These are phyloP conservation scores for Colletotrichum paranaense DNA, from an alignment of 2,329 filamentous ascomycete genomes.

Conservation along the genomic window DNA sequence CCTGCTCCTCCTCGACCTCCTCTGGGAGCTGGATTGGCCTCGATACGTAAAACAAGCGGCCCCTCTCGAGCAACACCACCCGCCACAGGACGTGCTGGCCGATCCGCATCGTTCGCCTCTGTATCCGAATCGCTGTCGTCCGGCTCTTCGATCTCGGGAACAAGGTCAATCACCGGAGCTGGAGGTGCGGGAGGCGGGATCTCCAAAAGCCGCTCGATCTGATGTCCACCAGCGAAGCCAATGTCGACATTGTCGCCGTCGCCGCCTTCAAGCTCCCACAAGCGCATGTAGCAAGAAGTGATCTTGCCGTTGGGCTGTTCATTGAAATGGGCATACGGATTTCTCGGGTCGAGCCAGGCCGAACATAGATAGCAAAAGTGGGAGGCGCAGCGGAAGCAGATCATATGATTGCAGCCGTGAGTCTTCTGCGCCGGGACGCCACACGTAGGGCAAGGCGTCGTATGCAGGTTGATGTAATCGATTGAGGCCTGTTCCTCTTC, in stretches of 20 bases:
- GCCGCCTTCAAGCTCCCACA: constrained; percentile 91
- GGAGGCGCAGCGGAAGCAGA: constrained; percentile 86
- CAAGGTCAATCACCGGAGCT: constrained; percentile 32
- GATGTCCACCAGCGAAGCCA: constrained; percentile 53
- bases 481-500: constrained; percentile 88
- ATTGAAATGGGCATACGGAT: constrained; percentile 93
- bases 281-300: constrained; percentile 81
- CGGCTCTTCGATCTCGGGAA: constrained; percentile 46
- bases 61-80: constrained; percentile 65
- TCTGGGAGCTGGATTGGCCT: constrained; percentile 49
- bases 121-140: constrained; percentile 47
- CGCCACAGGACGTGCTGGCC: constrained; percentile 43
- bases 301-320: constrained; percentile 60
- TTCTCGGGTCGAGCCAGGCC: constrained; percentile 82
- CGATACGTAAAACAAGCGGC: constrained; percentile 66
- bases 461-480: constrained; percentile 84
- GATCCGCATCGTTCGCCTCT: constrained; percentile 37
- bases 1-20: constrained; percentile 39
- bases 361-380: constrained; percentile 97
- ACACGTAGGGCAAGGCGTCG: constrained; percentile 91
- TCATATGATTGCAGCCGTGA: constrained; percentile 97
- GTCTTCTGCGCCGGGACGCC: constrained; percentile 87
- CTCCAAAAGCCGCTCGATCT: neutral
- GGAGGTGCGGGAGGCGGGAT: constrained; percentile 27
- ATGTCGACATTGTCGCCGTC: constrained; percentile 70